These are phyloP conservation scores for Echeveria elegans DNA, from an alignment of 164 flowering plant species.

Conservation along the genomic window DNA sequence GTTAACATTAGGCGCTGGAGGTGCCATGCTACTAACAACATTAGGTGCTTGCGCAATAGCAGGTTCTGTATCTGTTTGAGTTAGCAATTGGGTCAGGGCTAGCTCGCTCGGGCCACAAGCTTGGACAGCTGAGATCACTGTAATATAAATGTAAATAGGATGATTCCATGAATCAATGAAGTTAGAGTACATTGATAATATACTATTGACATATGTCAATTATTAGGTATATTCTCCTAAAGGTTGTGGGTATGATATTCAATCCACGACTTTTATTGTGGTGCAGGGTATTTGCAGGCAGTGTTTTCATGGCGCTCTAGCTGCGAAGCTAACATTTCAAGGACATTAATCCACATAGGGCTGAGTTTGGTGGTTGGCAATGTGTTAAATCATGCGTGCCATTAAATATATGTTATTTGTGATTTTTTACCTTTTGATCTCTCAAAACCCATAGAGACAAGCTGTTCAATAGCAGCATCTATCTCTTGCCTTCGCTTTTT, in stretches of 20 bases:
- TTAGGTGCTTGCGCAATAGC: constrained; percentile 10
- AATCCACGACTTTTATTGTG: neutral
- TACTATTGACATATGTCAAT: neutral
- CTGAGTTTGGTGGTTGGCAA: neutral
- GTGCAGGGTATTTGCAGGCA: neutral
- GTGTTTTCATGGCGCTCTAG: neutral
- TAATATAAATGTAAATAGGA: constrained; percentile 3
- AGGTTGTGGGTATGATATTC: neutral
- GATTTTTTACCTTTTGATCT: constrained; percentile 48
- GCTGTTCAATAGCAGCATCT: constrained; percentile 37
- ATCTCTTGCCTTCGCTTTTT: constrained; percentile 31
- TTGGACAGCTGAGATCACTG: constrained; percentile 51
- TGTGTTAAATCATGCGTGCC: neutral
- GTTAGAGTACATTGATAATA: neutral
- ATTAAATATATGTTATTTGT: neutral
- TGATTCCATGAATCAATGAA: neutral
- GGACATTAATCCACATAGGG: neutral
- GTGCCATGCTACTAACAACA: neutral
- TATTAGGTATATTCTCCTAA: neutral
- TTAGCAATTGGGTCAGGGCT: constrained; percentile 37
- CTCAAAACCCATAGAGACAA: constrained; percentile 73
- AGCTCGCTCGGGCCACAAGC: constrained; percentile 32
- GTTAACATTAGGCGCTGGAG: constrained; percentile 8
- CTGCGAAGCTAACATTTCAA: neutral
- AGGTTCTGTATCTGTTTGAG: constrained; percentile 13